phyloP scores from a whole-genome alignment of 257 asterid genomes.

The Solanum neorickii region DNA sequence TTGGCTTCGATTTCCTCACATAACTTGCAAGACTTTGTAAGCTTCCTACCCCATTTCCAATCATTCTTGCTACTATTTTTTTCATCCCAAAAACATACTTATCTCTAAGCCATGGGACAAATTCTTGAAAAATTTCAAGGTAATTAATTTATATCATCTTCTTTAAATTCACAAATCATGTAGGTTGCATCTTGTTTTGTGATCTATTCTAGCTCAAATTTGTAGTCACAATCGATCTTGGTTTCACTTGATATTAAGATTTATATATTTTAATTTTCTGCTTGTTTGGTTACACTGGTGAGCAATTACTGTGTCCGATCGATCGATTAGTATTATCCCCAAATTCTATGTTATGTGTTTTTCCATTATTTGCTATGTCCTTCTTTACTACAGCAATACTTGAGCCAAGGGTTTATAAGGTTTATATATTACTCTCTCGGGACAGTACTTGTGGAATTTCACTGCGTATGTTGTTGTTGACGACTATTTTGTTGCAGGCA shows the following conservation, averaged over 20 bases:
- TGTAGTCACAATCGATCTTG: background rate
- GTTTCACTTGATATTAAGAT: background rate
- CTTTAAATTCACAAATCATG: background rate
- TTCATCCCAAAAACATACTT: background rate
- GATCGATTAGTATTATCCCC: background rate
- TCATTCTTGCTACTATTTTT: background rate
- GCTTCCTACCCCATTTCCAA: background rate
- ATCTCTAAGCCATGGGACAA: slow-evolving; percentile 59
- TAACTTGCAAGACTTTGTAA: background rate
- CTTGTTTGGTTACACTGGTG: background rate
- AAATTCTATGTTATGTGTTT: background rate
- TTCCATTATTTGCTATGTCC: background rate
- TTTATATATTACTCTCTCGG: too few relatives aligned
- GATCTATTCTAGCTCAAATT: background rate
- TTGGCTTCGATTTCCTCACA: background rate
- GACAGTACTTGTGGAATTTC: background rate
- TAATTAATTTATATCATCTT: background rate
- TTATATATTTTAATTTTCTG: background rate
- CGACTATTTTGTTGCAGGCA: slow-evolving; percentile 33
- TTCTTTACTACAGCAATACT: background rate
- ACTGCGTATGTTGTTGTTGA: background rate
- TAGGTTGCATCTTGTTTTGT: background rate
- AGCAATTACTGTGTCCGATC: background rate
- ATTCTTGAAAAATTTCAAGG: slow-evolving; percentile 66
- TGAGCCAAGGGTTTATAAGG: background rate